Base-by-base conservation (phyloP, 2,329 filamentous ascomycete genomes). In the Tolypocladium sp. region DNA sequence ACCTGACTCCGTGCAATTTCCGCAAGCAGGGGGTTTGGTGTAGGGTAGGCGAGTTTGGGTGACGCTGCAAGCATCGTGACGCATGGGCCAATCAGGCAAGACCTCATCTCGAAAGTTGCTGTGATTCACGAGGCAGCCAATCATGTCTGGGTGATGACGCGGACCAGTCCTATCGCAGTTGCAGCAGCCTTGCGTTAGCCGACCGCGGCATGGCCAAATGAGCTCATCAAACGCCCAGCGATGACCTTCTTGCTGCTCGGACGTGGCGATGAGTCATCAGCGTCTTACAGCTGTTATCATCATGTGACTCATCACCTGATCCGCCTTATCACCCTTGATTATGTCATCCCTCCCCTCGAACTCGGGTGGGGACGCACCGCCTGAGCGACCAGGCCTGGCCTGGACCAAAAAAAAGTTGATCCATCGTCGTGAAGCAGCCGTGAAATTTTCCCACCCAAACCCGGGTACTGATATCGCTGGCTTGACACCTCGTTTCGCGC, bases 351-450 rank as follows among this genome's bases (percentile, higher is more conserved):
- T 46, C 3, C 33, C 58, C n/a, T 30, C 42, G 20, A 35, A 9
- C 27, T 9, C 15, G 2, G 27, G 46, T 51, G 46, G 46, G 8
- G 46, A 51, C 46, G 46, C 27, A n/a, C 46, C 46, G 27, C 27
- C 46, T 20, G 15, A 10, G 25, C 15, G n/a, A 4, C 40, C 10
- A 20, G 55, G 35, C 55, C 55, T 30, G 46, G 55, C 41, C 42
- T 57, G n/a, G 42, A 20, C 41, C 58, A 69, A 70, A 71, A 71
- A 66, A 72, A 73, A 71, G 68, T 71, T 71, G 65, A 63, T 64
- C 65, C 60, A 63, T 65, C 58, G 62, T 64, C 59, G 60, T 51
- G 60, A 61, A 63, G 65, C 63, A 46, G 63, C 65, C 63, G 68
- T 71, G 70, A 73, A 72, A 71, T 68, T 73, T 73, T 72, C 64